phyloP scores from a whole-genome alignment of 2,329 filamentous ascomycete genomes.

The Fusarium sp. region DNA sequence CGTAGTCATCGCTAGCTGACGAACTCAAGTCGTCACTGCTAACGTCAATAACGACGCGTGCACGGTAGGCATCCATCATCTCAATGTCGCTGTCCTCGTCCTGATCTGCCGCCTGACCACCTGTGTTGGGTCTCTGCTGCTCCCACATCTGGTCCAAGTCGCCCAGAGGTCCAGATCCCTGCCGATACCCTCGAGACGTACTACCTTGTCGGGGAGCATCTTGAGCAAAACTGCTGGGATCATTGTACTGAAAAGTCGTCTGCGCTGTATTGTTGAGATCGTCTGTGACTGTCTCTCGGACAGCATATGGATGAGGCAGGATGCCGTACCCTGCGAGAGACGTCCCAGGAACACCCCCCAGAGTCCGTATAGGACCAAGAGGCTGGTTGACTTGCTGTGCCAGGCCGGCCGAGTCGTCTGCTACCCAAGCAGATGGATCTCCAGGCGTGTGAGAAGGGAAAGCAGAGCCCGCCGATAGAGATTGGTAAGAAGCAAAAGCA shows the following conservation, averaged over 20 bases:
- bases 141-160: constrained; percentile 18
- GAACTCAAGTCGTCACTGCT: constrained; percentile 6
- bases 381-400: constrained; percentile 9
- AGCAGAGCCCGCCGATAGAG: not conserved
- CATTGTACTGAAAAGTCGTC: not conserved
- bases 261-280: constrained; percentile 21
- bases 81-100: not conserved
- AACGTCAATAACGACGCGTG: not conserved
- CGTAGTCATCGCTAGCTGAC: not conserved
- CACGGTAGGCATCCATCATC: not conserved
- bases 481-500: constrained; percentile 17
- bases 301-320: constrained; percentile 35
- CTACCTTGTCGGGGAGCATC: constrained; percentile 12
- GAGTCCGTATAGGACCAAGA: not conserved
- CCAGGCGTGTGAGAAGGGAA: constrained; percentile 13
- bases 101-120: not conserved
- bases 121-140: not conserved
- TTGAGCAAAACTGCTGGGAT: constrained; percentile 10
- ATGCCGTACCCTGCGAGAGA: constrained; percentile 17
- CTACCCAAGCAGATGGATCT: constrained; percentile 17
- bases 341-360: not conserved
- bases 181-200: not conserved
- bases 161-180: constrained; percentile 16
- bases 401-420: constrained; percentile 6
- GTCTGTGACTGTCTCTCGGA: constrained; percentile 26